Percentiles rank a stretch among this genome's conserved stretches.
Evolutionary conservation across 352 stramenopile genomes (phyloP).

Genomic region (Peronospora belbahrii): DNA sequence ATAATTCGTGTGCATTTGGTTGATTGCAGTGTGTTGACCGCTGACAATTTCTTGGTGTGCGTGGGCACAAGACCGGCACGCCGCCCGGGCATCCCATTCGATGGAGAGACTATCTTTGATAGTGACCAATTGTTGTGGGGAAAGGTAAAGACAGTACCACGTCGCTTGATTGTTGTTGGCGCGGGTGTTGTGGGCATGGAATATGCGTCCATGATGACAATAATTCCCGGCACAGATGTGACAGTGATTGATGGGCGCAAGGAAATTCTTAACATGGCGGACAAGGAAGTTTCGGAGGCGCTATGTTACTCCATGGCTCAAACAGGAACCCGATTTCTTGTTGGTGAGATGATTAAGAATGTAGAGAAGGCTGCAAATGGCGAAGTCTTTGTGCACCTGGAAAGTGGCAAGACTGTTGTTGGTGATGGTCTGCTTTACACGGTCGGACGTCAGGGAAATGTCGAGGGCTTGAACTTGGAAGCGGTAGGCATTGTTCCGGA

Average conservation of each 20-base stretch:
- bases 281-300: conserved; percentile 81
- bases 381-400: conserved; percentile 72
- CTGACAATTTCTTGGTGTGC: conserved; percentile 81
- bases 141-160: conserved; percentile 57
- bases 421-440: conserved; percentile 83
- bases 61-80: conserved; percentile 80
- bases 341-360: conserved; percentile 69
- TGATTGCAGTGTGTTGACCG: conserved; percentile 56
- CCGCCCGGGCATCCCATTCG: conserved; percentile 77
- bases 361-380: conserved; percentile 55
- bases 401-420: conserved; percentile 82
- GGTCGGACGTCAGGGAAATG: conserved; percentile 81
- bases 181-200: conserved; percentile 89
- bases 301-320: conserved; percentile 86
- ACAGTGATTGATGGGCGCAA: conserved; percentile 85
- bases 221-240: conserved; percentile 84
- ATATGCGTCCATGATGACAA: conserved; percentile 88
- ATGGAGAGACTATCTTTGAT: conserved; percentile 82
- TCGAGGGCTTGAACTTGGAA: conserved; percentile 74
- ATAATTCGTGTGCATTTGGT: background rate
- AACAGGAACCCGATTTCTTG: conserved; percentile 79
- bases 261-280: conserved; percentile 85
- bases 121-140: conserved; percentile 83
- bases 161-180: conserved; percentile 74
- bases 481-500: conserved; percentile 70